phyloP scores from a whole-genome alignment of 148 eudicot species.

The Rhododendron mucronatum region DNA sequence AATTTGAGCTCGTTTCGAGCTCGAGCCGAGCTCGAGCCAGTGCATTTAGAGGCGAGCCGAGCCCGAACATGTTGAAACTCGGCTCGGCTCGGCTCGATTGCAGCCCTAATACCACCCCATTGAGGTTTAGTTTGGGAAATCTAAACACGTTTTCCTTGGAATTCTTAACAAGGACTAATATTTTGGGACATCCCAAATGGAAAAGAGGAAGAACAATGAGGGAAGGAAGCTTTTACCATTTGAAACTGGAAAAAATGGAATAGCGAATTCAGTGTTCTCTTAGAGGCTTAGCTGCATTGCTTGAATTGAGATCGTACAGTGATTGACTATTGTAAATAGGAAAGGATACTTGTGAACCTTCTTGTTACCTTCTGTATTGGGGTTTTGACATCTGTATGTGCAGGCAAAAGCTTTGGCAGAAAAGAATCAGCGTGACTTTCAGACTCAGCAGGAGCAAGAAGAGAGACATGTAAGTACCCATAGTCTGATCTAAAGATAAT shows the following conservation, averaged over 20 bases:
- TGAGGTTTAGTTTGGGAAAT: background rate
- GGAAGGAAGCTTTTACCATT: background rate
- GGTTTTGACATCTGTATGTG: conserved; percentile 8
- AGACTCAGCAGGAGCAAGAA: conserved; percentile 75
- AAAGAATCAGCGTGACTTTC: conserved; percentile 69
- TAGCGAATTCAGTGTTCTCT: background rate
- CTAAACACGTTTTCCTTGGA: background rate
- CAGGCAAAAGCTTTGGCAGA: conserved; percentile 71
- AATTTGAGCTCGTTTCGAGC: no score
- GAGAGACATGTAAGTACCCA: conserved; percentile 65
- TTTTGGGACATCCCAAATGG: background rate
- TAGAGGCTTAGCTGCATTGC: conserved; percentile 1
- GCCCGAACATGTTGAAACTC: no score
- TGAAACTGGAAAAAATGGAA: background rate
- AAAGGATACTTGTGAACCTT: background rate
- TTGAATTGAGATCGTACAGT: background rate
- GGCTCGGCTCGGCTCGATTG: no score
- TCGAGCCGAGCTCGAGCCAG: no score
- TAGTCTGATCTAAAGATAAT: background rate
- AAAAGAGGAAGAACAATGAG: background rate
- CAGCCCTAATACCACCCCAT: background rate
- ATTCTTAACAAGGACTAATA: background rate
- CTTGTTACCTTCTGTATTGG: background rate
- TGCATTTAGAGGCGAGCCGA: no score
- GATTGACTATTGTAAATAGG: background rate